Conservation (phyloP, 2,329 filamentous ascomycete genomes). For the Phyllosticta citribraziliensis region DNA sequence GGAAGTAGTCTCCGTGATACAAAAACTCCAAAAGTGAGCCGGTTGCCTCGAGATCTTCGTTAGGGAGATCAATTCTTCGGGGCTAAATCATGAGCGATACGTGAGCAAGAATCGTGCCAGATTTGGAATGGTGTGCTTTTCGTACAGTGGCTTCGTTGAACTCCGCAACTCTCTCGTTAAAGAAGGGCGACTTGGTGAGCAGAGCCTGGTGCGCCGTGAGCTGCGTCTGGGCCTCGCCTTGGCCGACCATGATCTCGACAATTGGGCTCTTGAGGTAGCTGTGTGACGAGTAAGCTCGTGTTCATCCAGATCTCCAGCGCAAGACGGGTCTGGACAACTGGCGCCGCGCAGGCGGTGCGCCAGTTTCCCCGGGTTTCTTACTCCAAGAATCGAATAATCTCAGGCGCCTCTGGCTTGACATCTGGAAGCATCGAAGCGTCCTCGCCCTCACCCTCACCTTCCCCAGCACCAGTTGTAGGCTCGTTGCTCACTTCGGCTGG, state of each 20-base stretch:
- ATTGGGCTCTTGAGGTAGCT: slow-evolving; percentile 41
- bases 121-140: slow-evolving; percentile 10
- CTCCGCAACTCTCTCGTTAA: slow-evolving; percentile 51
- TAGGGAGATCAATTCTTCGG: slow-evolving; percentile 57
- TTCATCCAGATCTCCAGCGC: not conserved
- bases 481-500: slow-evolving; percentile 13
- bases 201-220: slow-evolving; percentile 75
- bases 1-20: slow-evolving; percentile 83
- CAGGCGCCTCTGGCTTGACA: slow-evolving; percentile 33
- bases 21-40: slow-evolving; percentile 75
- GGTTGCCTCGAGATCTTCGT: slow-evolving; percentile 62
- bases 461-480: slow-evolving; percentile 11
- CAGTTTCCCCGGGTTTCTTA: slow-evolving; percentile 15
- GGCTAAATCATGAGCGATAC: slow-evolving; percentile 30
- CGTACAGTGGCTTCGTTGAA: slow-evolving; percentile 50
- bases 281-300: not conserved
- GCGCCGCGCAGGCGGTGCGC: not conserved
- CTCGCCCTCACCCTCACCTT: slow-evolving; percentile 16
- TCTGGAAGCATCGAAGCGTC: slow-evolving; percentile 29
- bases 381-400: slow-evolving; percentile 37
- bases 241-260: slow-evolving; percentile 36
- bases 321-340: not conserved
- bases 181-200: slow-evolving; percentile 63
- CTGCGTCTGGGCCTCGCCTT: slow-evolving; percentile 48
- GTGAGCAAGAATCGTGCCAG: not conserved